Conservation (phyloP, 2,329 filamentous ascomycete species). For the Exophiala bonariae region DNA sequence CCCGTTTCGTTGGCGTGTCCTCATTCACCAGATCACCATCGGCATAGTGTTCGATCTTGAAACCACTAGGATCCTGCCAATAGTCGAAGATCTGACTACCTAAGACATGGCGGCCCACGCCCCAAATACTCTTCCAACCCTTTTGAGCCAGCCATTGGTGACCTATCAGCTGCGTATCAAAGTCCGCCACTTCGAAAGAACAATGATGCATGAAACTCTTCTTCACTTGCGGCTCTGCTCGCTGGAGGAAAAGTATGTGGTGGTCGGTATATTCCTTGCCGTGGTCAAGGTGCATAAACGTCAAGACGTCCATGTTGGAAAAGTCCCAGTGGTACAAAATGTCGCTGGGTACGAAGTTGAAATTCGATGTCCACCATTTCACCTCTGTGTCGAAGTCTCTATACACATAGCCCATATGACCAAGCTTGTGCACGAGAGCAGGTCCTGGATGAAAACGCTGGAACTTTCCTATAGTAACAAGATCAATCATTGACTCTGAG, state of each 20-base stretch:
- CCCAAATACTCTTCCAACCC: slow-evolving; percentile 67
- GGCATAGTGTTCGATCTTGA: slow-evolving; percentile 69
- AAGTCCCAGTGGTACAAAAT: slow-evolving; percentile 38
- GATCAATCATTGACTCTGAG: slow-evolving; percentile 35
- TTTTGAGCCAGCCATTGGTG: slow-evolving; percentile 67
- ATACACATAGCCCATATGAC: slow-evolving; percentile 45
- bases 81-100: slow-evolving; percentile 73
- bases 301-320: slow-evolving; percentile 38
- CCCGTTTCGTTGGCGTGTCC: slow-evolving; percentile 32
- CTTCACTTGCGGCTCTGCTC: slow-evolving; percentile 11
- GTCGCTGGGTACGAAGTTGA: slow-evolving; percentile 49
- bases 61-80: slow-evolving; percentile 62
- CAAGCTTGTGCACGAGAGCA: slow-evolving; percentile 43
- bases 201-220: slow-evolving; percentile 63
- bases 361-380: slow-evolving; percentile 45
- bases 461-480: slow-evolving; percentile 41
- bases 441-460: slow-evolving; percentile 46
- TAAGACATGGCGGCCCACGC: slow-evolving; percentile 67
- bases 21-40: slow-evolving; percentile 58
- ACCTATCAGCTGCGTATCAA: slow-evolving; percentile 68
- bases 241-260: slow-evolving; percentile 51
- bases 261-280: slow-evolving; percentile 49
- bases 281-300: slow-evolving; percentile 53
- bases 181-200: slow-evolving; percentile 70
- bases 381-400: slow-evolving; percentile 36